These are phyloP conservation scores for Ogataea salicorniae DNA, from an alignment of 805 yeast species.

Conservation along the genomic window DNA sequence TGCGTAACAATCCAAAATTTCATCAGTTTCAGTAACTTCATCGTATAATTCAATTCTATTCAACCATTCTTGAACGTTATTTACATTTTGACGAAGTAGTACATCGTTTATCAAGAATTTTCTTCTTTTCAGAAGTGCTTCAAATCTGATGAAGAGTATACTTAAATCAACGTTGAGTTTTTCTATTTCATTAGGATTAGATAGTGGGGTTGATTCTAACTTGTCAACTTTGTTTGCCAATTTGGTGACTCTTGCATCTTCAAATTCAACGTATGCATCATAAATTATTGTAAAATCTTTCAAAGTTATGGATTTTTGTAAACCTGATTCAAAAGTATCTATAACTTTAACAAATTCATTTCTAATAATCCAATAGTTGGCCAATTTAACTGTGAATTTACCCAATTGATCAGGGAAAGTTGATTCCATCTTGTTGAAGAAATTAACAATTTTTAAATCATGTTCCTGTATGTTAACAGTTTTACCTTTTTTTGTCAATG, in stretches of 20 bases:
- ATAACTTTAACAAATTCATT: slow-evolving; percentile 35
- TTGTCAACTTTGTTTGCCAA: slow-evolving; percentile 24
- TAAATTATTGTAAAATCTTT: slow-evolving; percentile 60
- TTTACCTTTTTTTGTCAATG: background rate
- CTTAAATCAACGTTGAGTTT: slow-evolving; percentile 34
- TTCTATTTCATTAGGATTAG: slow-evolving; percentile 8
- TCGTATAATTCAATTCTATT: slow-evolving; percentile 48
- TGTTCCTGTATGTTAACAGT: background rate
- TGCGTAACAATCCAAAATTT: slow-evolving; percentile 53
- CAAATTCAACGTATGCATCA: slow-evolving; percentile 57
- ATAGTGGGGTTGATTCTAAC: slow-evolving; percentile 6
- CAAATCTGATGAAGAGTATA: slow-evolving; percentile 43
- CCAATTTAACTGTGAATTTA: slow-evolving; percentile 40
- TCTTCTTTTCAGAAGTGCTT: slow-evolving; percentile 51
- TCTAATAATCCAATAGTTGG: slow-evolving; percentile 41
- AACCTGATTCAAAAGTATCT: slow-evolving; percentile 42
- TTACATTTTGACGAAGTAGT: slow-evolving; percentile 52
- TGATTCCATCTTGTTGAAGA: slow-evolving; percentile 31
- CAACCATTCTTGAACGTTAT: slow-evolving; percentile 66
- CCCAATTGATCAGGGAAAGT: slow-evolving; percentile 60
- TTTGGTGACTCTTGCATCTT: slow-evolving; percentile 42
- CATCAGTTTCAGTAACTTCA: slow-evolving; percentile 31
- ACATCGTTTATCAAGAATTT: slow-evolving; percentile 62
- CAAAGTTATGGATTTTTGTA: slow-evolving; percentile 43
- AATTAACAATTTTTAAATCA: slow-evolving; percentile 8